Evolutionary conservation across 2,329 filamentous ascomycete genomes (phyloP).

Genomic region (Botrytis medusae): DNA sequence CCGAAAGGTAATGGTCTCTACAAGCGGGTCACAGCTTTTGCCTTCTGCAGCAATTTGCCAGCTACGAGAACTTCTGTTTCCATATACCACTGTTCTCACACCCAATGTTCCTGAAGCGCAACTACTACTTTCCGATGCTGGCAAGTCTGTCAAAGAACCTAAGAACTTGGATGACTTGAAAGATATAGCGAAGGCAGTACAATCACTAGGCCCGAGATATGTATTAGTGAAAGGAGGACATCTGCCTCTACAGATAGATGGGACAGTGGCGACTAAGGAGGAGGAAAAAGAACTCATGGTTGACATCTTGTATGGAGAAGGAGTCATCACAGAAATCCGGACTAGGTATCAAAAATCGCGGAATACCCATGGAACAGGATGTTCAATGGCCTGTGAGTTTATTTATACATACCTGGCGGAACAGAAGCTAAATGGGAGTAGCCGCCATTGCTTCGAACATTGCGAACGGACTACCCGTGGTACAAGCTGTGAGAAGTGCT

Average conservation of each 20-base stretch:
- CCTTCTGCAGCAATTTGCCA: constrained; percentile 62
- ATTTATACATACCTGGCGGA: not conserved
- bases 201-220: constrained; percentile 69
- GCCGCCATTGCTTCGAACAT: constrained; percentile 76
- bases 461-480: constrained; percentile 56
- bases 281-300: constrained; percentile 67
- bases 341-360: constrained; percentile 69
- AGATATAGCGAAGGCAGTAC: constrained; percentile 63
- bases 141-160: constrained; percentile 47
- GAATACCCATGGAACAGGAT: constrained; percentile 94
- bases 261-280: constrained; percentile 56
- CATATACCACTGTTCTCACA: constrained; percentile 67
- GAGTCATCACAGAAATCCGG: constrained; percentile 61
- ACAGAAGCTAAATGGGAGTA: constrained; percentile 23
- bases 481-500: constrained; percentile 63
- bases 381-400: constrained; percentile 80
- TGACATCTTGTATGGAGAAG: constrained; percentile 71
- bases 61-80: constrained; percentile 61
- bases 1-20: constrained; percentile 83
- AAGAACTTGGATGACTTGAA: constrained; percentile 65
- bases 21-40: constrained; percentile 70
- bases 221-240: constrained; percentile 92
- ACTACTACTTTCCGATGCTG: constrained; percentile 59
- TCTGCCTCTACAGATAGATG: constrained; percentile 68
- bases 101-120: constrained; percentile 76